These are phyloP conservation scores for Fusarium euwallaceae DNA, from an alignment of 2,329 filamentous ascomycete genomes.

Conservation along the genomic window DNA sequence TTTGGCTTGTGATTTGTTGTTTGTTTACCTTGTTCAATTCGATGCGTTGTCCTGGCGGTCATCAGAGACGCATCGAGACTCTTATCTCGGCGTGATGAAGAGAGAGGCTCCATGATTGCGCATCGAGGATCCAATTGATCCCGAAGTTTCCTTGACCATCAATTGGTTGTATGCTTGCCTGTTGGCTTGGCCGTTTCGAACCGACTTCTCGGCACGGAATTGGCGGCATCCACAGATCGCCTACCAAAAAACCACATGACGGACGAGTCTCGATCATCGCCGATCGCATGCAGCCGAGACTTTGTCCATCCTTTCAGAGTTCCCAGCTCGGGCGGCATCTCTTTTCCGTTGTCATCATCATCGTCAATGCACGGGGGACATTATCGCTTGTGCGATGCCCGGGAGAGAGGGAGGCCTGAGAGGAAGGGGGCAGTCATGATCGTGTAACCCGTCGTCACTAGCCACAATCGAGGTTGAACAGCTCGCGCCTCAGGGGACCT, in stretches of 20 bases:
- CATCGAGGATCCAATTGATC: neutral
- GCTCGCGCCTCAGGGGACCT: constrained; percentile 38
- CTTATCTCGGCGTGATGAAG: neutral
- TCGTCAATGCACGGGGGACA: constrained; percentile 1
- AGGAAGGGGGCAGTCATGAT: constrained; percentile 13
- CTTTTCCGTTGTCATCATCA: constrained; percentile 16
- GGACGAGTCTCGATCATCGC: constrained; percentile 32
- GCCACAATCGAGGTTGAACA: constrained; percentile 41
- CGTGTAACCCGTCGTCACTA: constrained; percentile 34
- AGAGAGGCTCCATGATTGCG: neutral
- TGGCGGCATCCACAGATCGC: constrained; percentile 21
- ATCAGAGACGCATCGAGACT: neutral
- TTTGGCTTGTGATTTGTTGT: constrained; percentile 28
- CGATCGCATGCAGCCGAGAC: constrained; percentile 29
- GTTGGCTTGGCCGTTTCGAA: constrained; percentile 11
- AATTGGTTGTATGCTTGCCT: neutral
- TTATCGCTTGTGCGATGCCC: neutral
- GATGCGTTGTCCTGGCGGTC: constrained; percentile 33
- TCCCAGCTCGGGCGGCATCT: constrained; percentile 22
- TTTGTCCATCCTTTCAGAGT: constrained; percentile 3
- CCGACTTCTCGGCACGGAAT: constrained; percentile 24
- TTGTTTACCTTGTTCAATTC: constrained; percentile 19
- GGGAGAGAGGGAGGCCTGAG: neutral
- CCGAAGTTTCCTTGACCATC: neutral
- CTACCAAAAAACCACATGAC: neutral